phyloP scores from a whole-genome alignment of 768 basidiomycete species.

The Rhizopogon sp. region DNA sequence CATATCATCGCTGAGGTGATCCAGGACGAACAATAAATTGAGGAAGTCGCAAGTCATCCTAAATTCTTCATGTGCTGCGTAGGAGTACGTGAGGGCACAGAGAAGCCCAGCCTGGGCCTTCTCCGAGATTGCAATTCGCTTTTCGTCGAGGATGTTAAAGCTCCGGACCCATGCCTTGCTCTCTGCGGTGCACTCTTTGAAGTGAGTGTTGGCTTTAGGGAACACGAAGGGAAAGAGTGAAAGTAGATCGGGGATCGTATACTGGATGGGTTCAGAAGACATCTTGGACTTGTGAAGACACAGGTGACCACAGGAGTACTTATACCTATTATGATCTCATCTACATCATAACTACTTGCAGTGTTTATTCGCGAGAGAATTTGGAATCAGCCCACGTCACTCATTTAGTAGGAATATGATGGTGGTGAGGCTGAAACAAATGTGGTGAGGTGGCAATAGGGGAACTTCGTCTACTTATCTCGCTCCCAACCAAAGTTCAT shows the following conservation, averaged over 20 bases:
- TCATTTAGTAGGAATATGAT: no score
- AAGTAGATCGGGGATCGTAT: conserved; percentile 54
- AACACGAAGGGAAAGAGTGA: conserved; percentile 38
- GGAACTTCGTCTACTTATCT: no score
- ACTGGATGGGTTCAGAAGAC: conserved; percentile 22
- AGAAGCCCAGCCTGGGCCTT: conserved; percentile 58
- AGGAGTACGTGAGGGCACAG: conserved; percentile 55
- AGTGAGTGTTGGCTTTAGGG: conserved; percentile 50
- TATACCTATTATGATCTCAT: not conserved
- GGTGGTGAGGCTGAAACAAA: no score
- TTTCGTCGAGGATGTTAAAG: conserved; percentile 52
- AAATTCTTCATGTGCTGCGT: conserved; percentile 53
- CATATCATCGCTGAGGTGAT: conserved; percentile 67
- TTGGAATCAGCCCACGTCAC: no score
- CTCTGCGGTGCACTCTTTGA: conserved; percentile 48
- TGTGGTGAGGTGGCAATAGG: no score
- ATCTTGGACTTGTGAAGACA: not conserved
- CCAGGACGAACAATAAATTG: conserved; percentile 60
- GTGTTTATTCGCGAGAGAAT: no score
- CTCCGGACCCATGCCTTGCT: conserved; percentile 58
- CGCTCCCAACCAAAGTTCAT: no score
- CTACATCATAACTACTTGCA: no score
- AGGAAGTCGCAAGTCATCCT: conserved; percentile 61
- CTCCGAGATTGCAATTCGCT: conserved; percentile 50
- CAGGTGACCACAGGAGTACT: not conserved